Evolutionary conservation across 2,329 filamentous ascomycete genomes (phyloP), one percentile per base, ranked within the genome.

Genomic region (Penicillium sp.): DNA sequence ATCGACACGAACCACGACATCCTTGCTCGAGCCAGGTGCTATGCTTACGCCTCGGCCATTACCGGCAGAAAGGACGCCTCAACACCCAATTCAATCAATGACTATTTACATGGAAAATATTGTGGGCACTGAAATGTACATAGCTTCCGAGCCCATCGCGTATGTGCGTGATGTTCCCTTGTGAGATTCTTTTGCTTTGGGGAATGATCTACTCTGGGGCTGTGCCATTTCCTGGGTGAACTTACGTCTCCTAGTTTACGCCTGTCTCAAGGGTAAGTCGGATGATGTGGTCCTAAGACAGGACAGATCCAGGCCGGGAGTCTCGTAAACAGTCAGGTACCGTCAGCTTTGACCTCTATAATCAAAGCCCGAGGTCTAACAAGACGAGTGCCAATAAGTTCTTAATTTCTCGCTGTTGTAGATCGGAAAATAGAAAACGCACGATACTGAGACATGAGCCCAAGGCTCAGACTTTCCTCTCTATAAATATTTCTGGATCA

Each of bases 11-110:
- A 41, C n/a, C 7, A 29, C 31, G 28, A 10, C 21, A 36, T 10
- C 4, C 13, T 36, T 49, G 18, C n/a, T n/a, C n/a, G 24, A 33
- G 28, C 47, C 33, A 38, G 23, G 15, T 33, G 4, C 8, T 5
- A 31, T 26, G 38, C 42, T 47, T 24, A 44, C 43, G 8, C 28
- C 29, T 51, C 24, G 44, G 45, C 42, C 23, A 42, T 28, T 28
- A n/a, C 45, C 34, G 45, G 34, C 41, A 49, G 31, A 33, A 45
- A 38, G 53, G 45, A 42, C 45, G 36, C 49, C 45, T 49, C n/a
- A 42, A 15, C 39, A 15, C 9, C 21, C 21, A 4, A 21, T 4
- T 9, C 18, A 13, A 23, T 28, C 36, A 28, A 15, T 36, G 16
- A 15, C 10, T 39, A 7, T 39, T 12, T 6, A 13, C 3, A 18